Conservation (phyloP, 352 stramenopile species). For the Phytopythium cucurbitacearum region DNA sequence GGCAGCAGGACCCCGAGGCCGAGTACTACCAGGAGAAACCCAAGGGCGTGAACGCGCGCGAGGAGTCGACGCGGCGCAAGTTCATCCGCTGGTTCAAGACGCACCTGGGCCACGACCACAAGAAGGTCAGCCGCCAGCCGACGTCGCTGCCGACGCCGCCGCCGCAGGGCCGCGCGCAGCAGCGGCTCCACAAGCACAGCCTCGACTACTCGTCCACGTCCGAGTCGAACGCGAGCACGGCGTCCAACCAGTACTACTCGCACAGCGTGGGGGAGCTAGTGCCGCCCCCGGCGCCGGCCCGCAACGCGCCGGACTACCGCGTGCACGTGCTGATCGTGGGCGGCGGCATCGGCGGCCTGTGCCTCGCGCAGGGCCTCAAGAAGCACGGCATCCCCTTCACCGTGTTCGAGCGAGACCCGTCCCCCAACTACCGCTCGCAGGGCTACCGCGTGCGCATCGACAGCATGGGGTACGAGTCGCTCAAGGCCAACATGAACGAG, state of each 20-base stretch:
- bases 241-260: background rate
- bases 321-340: constrained; percentile 46
- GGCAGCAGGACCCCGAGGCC: no score
- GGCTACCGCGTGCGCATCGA: constrained; percentile 65
- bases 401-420: constrained; percentile 58
- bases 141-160: background rate
- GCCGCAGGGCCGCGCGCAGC: background rate
- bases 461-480: constrained; percentile 45
- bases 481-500: constrained; percentile 37
- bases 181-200: background rate
- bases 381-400: constrained; percentile 63
- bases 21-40: no score
- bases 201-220: background rate
- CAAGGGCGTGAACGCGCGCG: no score
- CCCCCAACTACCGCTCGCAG: constrained; percentile 56
- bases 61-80: no score
- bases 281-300: constrained; percentile 1
- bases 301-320: constrained; percentile 9
- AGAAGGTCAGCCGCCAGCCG: no score
- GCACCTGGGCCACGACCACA: background rate
- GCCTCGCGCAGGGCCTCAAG: constrained; percentile 53
- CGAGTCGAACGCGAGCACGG: background rate
- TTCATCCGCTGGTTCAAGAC: no score
- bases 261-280: constrained; percentile 1
- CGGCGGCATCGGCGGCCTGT: constrained; percentile 52